Percentiles rank a stretch among this genome's conserved stretches.
These are phyloP conservation scores for Colletotrichum simmondsii DNA, from an alignment of 2,329 filamentous ascomycete species.

Conservation along the genomic window DNA sequence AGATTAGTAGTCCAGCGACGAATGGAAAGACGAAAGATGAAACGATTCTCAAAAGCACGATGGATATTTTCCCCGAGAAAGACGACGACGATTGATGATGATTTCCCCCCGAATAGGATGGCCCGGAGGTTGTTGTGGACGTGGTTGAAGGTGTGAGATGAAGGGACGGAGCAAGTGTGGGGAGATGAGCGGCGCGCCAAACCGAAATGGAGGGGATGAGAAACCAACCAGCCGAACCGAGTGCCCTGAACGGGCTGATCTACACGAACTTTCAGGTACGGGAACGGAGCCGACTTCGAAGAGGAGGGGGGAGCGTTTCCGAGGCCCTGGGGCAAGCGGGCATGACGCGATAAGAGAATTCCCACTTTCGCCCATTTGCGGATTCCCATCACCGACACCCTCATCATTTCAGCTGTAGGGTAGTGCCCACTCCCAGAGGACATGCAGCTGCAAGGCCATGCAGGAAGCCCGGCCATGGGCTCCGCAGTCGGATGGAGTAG, in stretches of 20 bases:
- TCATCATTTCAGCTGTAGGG: neutral
- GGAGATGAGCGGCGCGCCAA: constrained; percentile 12
- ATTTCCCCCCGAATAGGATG: neutral
- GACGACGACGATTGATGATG: neutral
- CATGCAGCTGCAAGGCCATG: constrained; percentile 14
- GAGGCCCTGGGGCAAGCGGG: neutral
- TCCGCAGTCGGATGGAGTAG: constrained; percentile 10
- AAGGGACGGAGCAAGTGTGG: constrained; percentile 19
- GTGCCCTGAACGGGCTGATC: constrained; percentile 25
- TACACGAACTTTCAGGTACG: constrained; percentile 1
- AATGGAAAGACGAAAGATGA: constrained; percentile 8
- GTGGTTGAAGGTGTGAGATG: constrained; percentile 16
- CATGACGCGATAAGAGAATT: constrained; percentile 25
- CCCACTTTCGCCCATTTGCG: neutral
- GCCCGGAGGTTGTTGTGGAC: neutral
- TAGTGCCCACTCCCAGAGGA: neutral
- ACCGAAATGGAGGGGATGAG: constrained; percentile 22
- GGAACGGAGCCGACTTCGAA: constrained; percentile 1
- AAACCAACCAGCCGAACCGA: constrained; percentile 29
- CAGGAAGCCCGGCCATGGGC: constrained; percentile 1
- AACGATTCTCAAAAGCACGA: neutral
- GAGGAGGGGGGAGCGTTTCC: neutral
- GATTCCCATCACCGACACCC: neutral
- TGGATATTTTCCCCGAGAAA: neutral
- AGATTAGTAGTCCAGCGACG: neutral